Percentiles rank a stretch among this genome's conserved stretches.
Evolutionary conservation across 345 rosid genomes (phyloP).

Genomic region (Eutrema yunnanense): DNA sequence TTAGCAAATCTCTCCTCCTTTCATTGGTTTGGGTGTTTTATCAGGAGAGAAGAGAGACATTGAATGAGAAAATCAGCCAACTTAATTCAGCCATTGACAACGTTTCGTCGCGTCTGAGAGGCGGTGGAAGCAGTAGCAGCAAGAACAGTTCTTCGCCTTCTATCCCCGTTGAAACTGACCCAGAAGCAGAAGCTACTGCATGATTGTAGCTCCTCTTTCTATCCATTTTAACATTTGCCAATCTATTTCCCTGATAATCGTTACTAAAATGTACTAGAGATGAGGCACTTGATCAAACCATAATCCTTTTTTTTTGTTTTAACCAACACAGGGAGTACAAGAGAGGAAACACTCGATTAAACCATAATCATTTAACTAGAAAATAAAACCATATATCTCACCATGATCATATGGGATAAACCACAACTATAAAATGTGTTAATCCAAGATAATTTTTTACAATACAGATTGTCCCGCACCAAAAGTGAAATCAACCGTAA

Average conservation of each 20-base stretch:
- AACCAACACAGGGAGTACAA: no score
- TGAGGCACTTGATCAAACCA: no score
- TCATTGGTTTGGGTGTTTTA: neutral
- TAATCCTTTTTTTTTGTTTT: no score
- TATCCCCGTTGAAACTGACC: conserved; percentile 42
- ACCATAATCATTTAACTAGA: no score
- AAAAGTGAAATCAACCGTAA: neutral
- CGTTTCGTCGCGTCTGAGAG: conserved; percentile 69
- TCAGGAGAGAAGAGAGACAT: conserved; percentile 42
- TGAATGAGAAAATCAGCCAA: conserved; percentile 74
- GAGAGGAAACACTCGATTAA: no score
- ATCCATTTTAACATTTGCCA: neutral
- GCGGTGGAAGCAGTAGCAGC: conserved; percentile 28
- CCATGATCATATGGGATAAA: no score
- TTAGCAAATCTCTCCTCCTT: neutral
- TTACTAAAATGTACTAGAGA: neutral
- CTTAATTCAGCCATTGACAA: conserved; percentile 83
- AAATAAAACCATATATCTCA: no score
- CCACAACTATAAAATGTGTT: no score
- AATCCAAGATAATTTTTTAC: no score
- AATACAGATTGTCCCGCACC: neutral
- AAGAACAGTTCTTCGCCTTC: conserved; percentile 29
- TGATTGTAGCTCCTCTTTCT: conserved; percentile 40
- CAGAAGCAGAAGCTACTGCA: conserved; percentile 48
- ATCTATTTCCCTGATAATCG: neutral